phyloP scores from a whole-genome alignment of 768 basidiomycete species.

The Suillus alpinus region DNA sequence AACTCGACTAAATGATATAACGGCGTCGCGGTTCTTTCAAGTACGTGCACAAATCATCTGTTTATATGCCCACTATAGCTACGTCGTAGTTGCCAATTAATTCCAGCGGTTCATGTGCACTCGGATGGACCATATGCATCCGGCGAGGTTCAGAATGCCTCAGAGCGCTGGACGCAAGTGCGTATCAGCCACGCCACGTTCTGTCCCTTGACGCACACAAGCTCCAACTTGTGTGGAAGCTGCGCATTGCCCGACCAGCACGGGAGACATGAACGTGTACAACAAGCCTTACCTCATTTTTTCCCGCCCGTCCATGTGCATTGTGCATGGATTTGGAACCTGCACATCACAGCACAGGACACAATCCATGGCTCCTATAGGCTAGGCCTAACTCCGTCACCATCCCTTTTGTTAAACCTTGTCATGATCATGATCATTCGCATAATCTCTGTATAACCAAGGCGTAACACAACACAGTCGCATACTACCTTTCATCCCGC shows the following conservation, averaged over 20 bases:
- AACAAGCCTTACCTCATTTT: too few species aligned
- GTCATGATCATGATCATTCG: neutral
- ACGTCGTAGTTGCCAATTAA: too few species aligned
- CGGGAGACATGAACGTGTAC: neutral
- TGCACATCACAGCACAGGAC: neutral
- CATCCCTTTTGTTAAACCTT: neutral
- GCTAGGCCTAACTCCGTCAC: neutral
- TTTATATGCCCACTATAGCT: neutral
- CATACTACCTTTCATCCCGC: neutral
- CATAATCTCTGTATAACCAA: neutral
- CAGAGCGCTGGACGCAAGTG: neutral
- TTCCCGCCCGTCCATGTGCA: too few species aligned
- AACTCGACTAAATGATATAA: neutral
- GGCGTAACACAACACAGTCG: neutral
- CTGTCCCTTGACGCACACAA: neutral
- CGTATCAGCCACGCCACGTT: neutral
- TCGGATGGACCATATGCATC: neutral
- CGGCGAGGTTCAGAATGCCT: neutral
- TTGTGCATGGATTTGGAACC: too few species aligned
- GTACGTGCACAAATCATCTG: neutral
- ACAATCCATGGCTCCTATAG: neutral
- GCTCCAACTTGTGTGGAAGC: neutral
- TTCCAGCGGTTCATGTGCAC: too few species aligned
- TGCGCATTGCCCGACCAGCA: neutral
- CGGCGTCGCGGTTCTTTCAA: neutral